phyloP scores from a whole-genome alignment of 1,139 yeast species.

The Kodamaea alishanica region DNA sequence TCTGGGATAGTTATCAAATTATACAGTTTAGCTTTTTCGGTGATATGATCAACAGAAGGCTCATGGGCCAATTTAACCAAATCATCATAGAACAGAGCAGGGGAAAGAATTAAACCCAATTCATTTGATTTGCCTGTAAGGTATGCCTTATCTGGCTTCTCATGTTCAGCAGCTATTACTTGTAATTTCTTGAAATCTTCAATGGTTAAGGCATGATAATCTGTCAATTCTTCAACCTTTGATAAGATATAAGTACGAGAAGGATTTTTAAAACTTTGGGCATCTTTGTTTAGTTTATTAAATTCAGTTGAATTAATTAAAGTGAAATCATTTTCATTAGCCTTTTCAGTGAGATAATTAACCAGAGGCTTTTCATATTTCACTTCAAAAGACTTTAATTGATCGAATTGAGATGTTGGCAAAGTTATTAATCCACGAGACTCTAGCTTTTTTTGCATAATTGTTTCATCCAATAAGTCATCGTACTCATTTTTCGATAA shows the following conservation, averaged over 20 bases:
- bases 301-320: slow-evolving; percentile 20
- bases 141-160: slow-evolving; percentile 25
- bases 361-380: slow-evolving; percentile 17
- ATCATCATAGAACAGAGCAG: slow-evolving; percentile 29
- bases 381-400: slow-evolving; percentile 13
- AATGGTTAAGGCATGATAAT: slow-evolving; percentile 23
- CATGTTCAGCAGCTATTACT: slow-evolving; percentile 25
- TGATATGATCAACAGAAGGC: slow-evolving; percentile 20
- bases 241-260: slow-evolving; percentile 26
- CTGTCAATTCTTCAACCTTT: slow-evolving; percentile 22
- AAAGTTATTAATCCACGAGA: slow-evolving; percentile 35
- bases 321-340: slow-evolving; percentile 16
- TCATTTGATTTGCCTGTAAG: slow-evolving; percentile 25
- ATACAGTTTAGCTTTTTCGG: slow-evolving; percentile 11
- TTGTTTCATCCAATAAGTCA: slow-evolving; percentile 29
- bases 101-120: slow-evolving; percentile 30
- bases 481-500: slow-evolving; percentile 25
- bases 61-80: slow-evolving; percentile 24
- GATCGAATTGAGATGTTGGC: slow-evolving; percentile 22
- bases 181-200: slow-evolving; percentile 23
- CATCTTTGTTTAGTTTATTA: slow-evolving; percentile 16
- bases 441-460: slow-evolving; percentile 31
- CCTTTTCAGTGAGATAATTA: slow-evolving; percentile 18
- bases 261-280: slow-evolving; percentile 20
- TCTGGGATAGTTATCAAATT: slow-evolving; percentile 5